Evolutionary conservation across 2,329 filamentous ascomycete species (phyloP), one percentile per base, ranked within the genome.

Genomic region (Ophiosphaerella narmari): DNA sequence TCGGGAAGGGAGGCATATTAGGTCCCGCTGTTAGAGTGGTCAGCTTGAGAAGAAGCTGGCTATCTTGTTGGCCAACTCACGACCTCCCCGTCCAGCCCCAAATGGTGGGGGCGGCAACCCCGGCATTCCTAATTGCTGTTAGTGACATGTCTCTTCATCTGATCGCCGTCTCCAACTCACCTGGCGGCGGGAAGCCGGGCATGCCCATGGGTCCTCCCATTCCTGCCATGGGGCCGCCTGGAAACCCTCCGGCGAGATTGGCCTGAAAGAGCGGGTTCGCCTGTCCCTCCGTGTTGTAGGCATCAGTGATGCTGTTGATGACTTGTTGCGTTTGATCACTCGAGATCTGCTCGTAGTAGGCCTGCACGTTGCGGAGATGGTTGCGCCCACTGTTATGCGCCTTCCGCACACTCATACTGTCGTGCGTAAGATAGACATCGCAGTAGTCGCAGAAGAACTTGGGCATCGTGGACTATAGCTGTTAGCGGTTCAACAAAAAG

Each of bases 361-460:
- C 92, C 66, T 97, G 88, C 26, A 99, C 94, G 75, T 99, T 99
- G 70, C 94, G 90, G 57, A 99, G 79, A 73, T 99, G 94, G 79
- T 99, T 99, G 67, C 93, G 86, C 56, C 94, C 94, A 73, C 86
- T 89, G 81, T 99, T 99, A 78, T 99, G 94, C 42, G 94, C 94
- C 80, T 97, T 97, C 67, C 94, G 92, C 77, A 99, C 94, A 78
- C 91, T 96, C 93, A 97, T 97, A 39, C 91, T 96, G 82, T 99
- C 94, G 83, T 99, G 94, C 63, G 94, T 99, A 66, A 99, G 89
- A 83, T 99, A 99, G 76, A 99, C 94, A 88, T 99, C 94, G 84
- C 94, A 99, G 78, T 99, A 99, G 76, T 99, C 94, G 82, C 92
- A 66, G 44, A 66, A 66, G 54, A 66, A 66, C 53, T 66, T 66